phyloP scores from a whole-genome alignment of 495 filamentous ascomycete genomes.

The Xylaria longipes region DNA sequence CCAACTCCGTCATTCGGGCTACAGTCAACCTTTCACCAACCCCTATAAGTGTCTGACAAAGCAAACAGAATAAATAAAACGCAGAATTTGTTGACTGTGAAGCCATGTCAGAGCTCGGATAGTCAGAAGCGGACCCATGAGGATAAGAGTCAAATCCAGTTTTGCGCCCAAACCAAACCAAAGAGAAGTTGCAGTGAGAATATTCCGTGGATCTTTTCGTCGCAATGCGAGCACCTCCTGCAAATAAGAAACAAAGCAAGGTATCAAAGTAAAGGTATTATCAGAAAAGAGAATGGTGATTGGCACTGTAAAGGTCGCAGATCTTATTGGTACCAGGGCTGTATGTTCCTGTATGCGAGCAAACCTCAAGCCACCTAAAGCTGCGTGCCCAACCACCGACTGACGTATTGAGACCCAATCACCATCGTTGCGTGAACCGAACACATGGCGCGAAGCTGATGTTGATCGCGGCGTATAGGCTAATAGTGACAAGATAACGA shows the following conservation, averaged over 20 bases:
- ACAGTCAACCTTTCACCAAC: neutral
- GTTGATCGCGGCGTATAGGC: neutral
- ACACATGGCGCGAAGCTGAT: neutral
- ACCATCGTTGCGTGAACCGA: neutral
- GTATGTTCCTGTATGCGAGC: slow-evolving; percentile 10
- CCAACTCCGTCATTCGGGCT: slow-evolving; percentile 11
- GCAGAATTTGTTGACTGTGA: neutral
- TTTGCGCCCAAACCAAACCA: slow-evolving; percentile 11
- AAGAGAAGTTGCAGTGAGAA: slow-evolving; percentile 14
- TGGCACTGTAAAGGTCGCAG: slow-evolving; percentile 2
- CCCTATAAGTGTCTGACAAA: slow-evolving; percentile 5
- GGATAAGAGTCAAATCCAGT: slow-evolving; percentile 15
- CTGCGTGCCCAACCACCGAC: slow-evolving; percentile 1
- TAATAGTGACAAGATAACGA: slow-evolving; percentile 8
- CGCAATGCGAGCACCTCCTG: neutral
- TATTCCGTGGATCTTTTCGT: slow-evolving; percentile 13
- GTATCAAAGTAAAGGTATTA: slow-evolving; percentile 11
- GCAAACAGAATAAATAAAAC: slow-evolving; percentile 15
- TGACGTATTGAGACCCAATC: neutral
- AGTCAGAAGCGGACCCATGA: neutral
- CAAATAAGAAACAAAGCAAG: slow-evolving; percentile 10
- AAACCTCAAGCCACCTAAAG: slow-evolving; percentile 9
- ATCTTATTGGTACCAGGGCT: neutral
- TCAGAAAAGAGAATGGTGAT: slow-evolving; percentile 5
- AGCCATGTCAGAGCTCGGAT: neutral